phyloP scores from a whole-genome alignment of 768 basidiomycete species.

The Collybiopsis luxurians region DNA sequence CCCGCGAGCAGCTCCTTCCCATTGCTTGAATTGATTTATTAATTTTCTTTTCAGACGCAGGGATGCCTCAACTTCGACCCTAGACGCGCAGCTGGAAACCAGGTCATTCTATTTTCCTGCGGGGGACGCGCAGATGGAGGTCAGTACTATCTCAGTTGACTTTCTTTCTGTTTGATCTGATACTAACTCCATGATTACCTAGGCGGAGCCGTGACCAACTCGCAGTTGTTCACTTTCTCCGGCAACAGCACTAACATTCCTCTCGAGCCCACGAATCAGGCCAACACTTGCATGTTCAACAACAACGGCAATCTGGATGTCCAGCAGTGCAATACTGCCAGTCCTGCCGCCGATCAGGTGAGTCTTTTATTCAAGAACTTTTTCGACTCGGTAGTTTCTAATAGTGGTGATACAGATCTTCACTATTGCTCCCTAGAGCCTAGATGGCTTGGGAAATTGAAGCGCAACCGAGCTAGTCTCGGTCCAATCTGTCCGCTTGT shows the following conservation, averaged over 20 bases:
- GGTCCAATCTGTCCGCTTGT: background rate
- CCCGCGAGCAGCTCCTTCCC: background rate
- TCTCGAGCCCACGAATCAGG: constrained; percentile 12
- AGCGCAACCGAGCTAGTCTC: background rate
- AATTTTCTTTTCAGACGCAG: constrained; percentile 10
- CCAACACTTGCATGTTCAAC: constrained; percentile 7
- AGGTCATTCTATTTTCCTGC: constrained; percentile 22
- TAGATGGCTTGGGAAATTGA: background rate
- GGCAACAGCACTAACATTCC: constrained; percentile 3
- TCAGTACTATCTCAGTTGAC: too few relatives aligned
- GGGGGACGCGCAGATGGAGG: constrained; percentile 21
- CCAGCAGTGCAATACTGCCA: constrained; percentile 2
- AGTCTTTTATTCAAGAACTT: background rate
- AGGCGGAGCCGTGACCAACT: constrained; percentile 18
- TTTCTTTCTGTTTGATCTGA: too few relatives aligned
- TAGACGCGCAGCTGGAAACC: constrained; percentile 17
- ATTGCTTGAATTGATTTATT: background rate
- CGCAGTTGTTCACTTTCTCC: constrained; percentile 19
- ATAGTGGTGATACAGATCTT: background rate
- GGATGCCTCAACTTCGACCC: constrained; percentile 24
- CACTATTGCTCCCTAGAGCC: background rate
- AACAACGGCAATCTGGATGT: constrained; percentile 8
- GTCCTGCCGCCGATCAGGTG: constrained; percentile 1
- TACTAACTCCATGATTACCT: too few relatives aligned
- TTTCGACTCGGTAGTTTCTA: background rate